Base-by-base conservation (phyloP, 2,329 filamentous ascomycete species). In the Fusarium begoniae region DNA sequence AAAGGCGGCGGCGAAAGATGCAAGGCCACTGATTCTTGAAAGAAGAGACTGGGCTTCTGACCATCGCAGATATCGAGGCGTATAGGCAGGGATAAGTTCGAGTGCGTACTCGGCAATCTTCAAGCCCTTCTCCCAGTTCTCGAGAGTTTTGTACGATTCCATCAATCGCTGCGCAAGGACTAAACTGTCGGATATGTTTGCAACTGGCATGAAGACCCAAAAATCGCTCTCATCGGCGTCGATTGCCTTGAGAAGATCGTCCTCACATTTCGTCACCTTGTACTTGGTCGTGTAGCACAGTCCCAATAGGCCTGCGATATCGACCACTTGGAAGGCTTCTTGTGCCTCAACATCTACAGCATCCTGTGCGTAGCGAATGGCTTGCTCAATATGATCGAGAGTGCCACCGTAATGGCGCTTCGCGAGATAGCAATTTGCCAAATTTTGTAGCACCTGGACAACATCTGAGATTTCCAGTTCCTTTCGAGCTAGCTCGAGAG, bases 381-480 rank as follows among this genome's bases (percentile, higher is more conserved):
- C 50, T 0, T 12, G 1, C 1, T 57, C 13, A 0, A 62, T 4
- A 1, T 62, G 32, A 5, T 6, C 2, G 1, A 57, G 5, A 1
- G 0, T 26, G 0, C 32, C 24, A 0, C 14, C 6, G 6, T 24
- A 7, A 2, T 9, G 17, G 6, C 38, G 1, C 1, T n/a, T 44
- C 0, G 14, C 3, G 0, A 62, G 38, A 32, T 18, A 35, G 26
- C 51, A 62, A 14, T 24, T 38, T 8, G 11, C 1, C 6, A 62
- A 4, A 4, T 4, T 15, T 14, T 38, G 17, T 1, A 57, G n/a
- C 10, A 62, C 30, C 13, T 22, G 37, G 0, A n/a, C 37, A 3
- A 22, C 8, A 8, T 40, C 51, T 14, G 51, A 55, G 37, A 38
- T 4, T 38, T 55, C 51, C 2, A 11, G 12, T 12, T 55, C 6